Percentiles rank a stretch among this genome's conserved stretches.
These are phyloP conservation scores for Dovyalis caffra DNA, from an alignment of 345 rosid genomes.

Conservation along the genomic window DNA sequence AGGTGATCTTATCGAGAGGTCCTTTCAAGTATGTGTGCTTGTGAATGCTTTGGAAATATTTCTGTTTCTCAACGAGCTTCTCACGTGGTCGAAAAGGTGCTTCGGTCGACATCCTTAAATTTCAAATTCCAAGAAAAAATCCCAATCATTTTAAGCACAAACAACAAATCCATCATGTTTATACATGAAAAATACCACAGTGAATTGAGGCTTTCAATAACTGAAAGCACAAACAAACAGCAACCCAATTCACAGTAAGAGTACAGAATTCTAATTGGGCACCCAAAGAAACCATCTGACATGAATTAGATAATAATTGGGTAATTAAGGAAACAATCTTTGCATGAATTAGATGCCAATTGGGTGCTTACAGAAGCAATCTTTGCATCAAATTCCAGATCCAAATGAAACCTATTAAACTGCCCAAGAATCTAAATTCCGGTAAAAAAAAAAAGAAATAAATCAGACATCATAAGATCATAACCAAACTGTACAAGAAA, in stretches of 20 bases:
- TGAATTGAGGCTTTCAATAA: background rate
- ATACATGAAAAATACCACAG: no score
- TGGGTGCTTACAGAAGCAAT: background rate
- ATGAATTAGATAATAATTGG: background rate
- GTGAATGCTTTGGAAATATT: slow-evolving; percentile 66
- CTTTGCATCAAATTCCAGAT: background rate
- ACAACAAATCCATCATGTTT: background rate
- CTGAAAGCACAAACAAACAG: background rate
- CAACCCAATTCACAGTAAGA: background rate
- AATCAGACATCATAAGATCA: background rate
- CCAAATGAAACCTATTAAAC: background rate
- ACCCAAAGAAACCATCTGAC: no score
- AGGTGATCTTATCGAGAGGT: slow-evolving; percentile 74
- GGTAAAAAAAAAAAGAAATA: background rate
- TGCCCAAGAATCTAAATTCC: background rate
- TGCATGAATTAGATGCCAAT: background rate
- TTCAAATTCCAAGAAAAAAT: background rate
- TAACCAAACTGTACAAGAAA: background rate
- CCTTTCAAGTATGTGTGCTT: slow-evolving; percentile 85
- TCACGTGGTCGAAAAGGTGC: slow-evolving; percentile 80
- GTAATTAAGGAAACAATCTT: background rate
- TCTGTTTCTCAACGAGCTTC: slow-evolving; percentile 82
- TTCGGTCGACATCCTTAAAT: slow-evolving; percentile 56
- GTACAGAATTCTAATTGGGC: background rate
- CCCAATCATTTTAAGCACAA: background rate